Base-by-base conservation (phyloP, 805 yeast genomes). In the Citeromyces matritensis region DNA sequence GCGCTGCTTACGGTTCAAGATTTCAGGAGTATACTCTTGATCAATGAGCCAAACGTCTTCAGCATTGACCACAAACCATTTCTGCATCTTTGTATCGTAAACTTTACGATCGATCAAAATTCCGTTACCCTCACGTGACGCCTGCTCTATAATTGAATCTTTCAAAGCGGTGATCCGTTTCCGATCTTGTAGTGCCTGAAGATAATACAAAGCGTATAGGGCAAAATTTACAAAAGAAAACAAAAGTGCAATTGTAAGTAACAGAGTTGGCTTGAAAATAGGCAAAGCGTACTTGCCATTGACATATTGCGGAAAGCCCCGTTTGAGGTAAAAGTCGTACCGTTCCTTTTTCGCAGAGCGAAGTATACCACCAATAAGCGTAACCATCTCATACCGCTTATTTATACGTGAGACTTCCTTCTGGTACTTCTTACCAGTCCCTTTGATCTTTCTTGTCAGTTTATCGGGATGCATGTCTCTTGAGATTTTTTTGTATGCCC, bases 391-490 rank as follows among this genome's bases (percentile, higher is more conserved):
- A 47, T 76, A 91, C 26, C 83, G 62, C 41, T 73, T 80, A 38
- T 68, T 74, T 4, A 78, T 80, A 14, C 52, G 47, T 39, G 69
- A 69, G 35, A 55, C 59, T 28, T 48, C 31, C 23, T 37, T 37
- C 19, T 39, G 33, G 34, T 38, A 44, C 34, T 38, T 31, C 32
- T 36, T 47, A n/a, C 50, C 49, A 38, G 53, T 48, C 23, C 33
- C 27, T 9, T 32, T 34, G 34, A 59, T 61, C 34, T 48, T 51
- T 29, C 55, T 55, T 31, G 51, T 55, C 21, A 55, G 51, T 51
- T 88, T 85, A 53, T 88, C 98, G 0, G 98, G 98, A 48, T 88
- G 98, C 41, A 79, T 61, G 38, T 60, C 62, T 32, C 78, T 62
- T 3, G 94, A 75, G 23, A 77, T 47, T 42, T 71, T 76, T 46